phyloP scores from a whole-genome alignment of 768 basidiomycete genomes.

The Dioszegia aurantiaca region DNA sequence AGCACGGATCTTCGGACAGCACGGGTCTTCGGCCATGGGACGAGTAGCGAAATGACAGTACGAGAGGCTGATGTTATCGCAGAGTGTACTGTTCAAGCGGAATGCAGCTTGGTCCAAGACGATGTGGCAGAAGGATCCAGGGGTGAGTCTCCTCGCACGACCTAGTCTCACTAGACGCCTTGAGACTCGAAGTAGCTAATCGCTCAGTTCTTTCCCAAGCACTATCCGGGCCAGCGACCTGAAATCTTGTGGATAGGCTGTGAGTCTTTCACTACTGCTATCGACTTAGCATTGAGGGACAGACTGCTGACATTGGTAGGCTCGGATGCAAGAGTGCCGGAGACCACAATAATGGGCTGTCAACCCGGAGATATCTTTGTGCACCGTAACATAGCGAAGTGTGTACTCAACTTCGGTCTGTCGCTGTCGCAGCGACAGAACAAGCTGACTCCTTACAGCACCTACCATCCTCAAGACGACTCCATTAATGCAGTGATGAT shows the following conservation, averaged over 20 bases:
- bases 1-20: too few relatives aligned
- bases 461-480: slow-evolving; percentile 41
- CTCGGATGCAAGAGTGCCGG: slow-evolving; percentile 44
- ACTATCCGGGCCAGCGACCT: slow-evolving; percentile 43
- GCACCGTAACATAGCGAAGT: slow-evolving; percentile 45
- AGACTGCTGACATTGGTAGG: slow-evolving; percentile 25
- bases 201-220: slow-evolving; percentile 37
- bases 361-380: slow-evolving; percentile 45
- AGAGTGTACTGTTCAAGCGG: slow-evolving; percentile 33
- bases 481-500: slow-evolving; percentile 43
- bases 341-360: slow-evolving; percentile 42
- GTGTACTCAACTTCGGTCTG: slow-evolving; percentile 1
- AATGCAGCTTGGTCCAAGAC: slow-evolving; percentile 33
- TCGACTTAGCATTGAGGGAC: too few relatives aligned
- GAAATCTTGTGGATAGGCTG: slow-evolving; percentile 47
- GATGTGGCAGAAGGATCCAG: slow-evolving; percentile 30
- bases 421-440: not conserved
- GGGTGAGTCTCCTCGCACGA: slow-evolving; percentile 30
- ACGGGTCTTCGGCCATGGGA: too few relatives aligned
- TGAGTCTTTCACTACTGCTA: slow-evolving; percentile 13
- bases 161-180: too few relatives aligned
- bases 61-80: too few relatives aligned
- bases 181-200: not conserved
- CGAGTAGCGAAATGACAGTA: slow-evolving; percentile 13
- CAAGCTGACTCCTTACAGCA: slow-evolving; percentile 21